Evolutionary conservation across 2,329 filamentous ascomycete species (phyloP), one percentile per base, ranked within the genome.

Genomic region (Pyricularia grisea): DNA sequence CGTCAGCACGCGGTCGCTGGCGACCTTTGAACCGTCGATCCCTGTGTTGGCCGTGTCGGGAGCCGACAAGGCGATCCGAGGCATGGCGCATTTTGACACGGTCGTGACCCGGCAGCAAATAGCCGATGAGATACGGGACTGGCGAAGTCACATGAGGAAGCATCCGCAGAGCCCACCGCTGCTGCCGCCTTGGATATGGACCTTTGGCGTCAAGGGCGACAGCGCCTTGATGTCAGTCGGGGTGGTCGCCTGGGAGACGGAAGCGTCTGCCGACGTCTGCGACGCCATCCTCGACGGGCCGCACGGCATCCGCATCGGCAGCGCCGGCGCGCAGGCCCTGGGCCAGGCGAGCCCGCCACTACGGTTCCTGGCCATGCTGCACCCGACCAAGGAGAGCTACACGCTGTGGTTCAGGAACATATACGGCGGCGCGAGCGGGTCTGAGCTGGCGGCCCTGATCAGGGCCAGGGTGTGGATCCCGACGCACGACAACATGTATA

Each of bases 361-460:
- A 10, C 7, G 23, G 2, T 61, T 70, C 25, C 60, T 71, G 2
- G 70, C 72, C 6, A 70, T 73, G 27, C 61, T 73, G 30, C 70
- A 71, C 17, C 55, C 68, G 27, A 66, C 70, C 31, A 72, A 73
- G 58, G 17, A 65, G 28, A 65, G 33, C 63, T 33, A 23, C 27
- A 10, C 28, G 27, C 17, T 31, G 27, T 31, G 63, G 63, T 11
- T 65, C 11, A n/a, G 7, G 68, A 50, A 50, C 20, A 50, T 50
- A n/a, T 7, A n/a, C 42, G 42, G 42, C 17, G 42, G 42, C 20
- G 42, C 42, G 17, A 50, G 42, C 42, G 42, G 42, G 4, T 17
- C 20, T 3, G 42, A 50, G 42, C 42, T 50, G 6, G 42, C 42
- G 17, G 42, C 42, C 4, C 42, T 50, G 17, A n/a, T 50, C 42